These are phyloP conservation scores for Suhomyces atakaporum DNA, from an alignment of 1,139 yeast genomes.

Conservation along the genomic window DNA sequence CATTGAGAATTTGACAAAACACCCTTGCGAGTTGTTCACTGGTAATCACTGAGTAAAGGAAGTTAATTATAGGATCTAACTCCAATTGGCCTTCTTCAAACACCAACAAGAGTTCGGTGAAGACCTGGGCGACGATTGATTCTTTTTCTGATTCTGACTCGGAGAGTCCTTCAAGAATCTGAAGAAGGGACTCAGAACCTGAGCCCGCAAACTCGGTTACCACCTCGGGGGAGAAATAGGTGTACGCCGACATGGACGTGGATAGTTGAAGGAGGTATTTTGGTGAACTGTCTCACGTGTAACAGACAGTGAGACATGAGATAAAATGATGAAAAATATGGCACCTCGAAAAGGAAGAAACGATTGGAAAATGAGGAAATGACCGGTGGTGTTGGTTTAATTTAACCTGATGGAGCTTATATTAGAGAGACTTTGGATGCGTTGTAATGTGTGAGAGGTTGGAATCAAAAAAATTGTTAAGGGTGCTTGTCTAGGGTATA, in stretches of 20 bases:
- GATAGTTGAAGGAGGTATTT: no score
- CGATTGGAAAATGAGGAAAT: no score
- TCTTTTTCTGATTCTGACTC: constrained; percentile 13
- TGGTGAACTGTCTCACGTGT: no score
- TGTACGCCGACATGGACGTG: constrained; percentile 16
- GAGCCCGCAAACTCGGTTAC: constrained; percentile 29
- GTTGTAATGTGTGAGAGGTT: no score
- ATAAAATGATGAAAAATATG: no score
- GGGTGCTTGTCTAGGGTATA: no score
- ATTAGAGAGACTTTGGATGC: no score
- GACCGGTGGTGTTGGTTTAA: no score
- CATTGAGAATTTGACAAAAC: constrained; percentile 49
- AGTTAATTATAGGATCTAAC: constrained; percentile 26
- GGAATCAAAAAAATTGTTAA: no score
- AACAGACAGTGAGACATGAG: no score
- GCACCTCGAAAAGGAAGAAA: no score
- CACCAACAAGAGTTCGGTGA: constrained; percentile 41
- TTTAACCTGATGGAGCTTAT: no score
- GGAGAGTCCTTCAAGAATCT: constrained; percentile 21
- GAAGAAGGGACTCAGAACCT: constrained; percentile 34
- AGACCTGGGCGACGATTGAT: constrained; percentile 20
- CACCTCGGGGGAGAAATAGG: constrained; percentile 33
- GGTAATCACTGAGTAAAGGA: constrained; percentile 33
- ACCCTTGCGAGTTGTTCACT: constrained; percentile 37
- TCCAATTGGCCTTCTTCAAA: constrained; percentile 30